phyloP scores from a whole-genome alignment of 2,329 filamentous ascomycete genomes.

The Fusarium tricinctum region DNA sequence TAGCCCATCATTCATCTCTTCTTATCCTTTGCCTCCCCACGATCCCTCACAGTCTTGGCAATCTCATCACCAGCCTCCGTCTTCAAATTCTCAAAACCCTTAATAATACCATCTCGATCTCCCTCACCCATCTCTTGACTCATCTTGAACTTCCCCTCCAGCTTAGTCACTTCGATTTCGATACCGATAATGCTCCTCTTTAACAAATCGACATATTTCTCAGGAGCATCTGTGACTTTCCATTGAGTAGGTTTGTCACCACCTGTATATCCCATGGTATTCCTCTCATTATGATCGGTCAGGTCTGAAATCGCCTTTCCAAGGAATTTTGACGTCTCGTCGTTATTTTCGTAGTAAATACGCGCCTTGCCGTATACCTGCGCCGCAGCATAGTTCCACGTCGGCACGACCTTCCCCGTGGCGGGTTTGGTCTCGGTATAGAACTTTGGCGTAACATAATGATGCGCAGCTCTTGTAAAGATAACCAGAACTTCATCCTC shows the following conservation, averaged over 20 bases:
- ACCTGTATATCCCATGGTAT: conserved; percentile 68
- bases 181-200: conserved; percentile 72
- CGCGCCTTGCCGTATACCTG: conserved; percentile 72
- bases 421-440: conserved; percentile 74
- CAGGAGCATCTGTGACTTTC: conserved; percentile 69
- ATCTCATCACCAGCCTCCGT: conserved; percentile 50
- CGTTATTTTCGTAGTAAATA: conserved; percentile 64
- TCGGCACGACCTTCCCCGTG: conserved; percentile 76
- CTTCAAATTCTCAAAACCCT: conserved; percentile 63
- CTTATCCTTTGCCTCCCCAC: conserved; percentile 24
- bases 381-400: conserved; percentile 78
- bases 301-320: conserved; percentile 66
- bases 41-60: conserved; percentile 49
- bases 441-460: conserved; percentile 78
- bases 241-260: conserved; percentile 58
- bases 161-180: conserved; percentile 66
- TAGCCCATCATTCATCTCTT: neutral
- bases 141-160: conserved; percentile 76
- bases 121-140: conserved; percentile 69
- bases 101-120: conserved; percentile 68
- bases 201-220: conserved; percentile 67
- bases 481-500: conserved; percentile 72
- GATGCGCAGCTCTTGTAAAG: conserved; percentile 70
- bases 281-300: conserved; percentile 62
- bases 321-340: conserved; percentile 61